Evolutionary conservation across 2,329 filamentous ascomycete species (phyloP).

Genomic region (Aspergillus bombycis): DNA sequence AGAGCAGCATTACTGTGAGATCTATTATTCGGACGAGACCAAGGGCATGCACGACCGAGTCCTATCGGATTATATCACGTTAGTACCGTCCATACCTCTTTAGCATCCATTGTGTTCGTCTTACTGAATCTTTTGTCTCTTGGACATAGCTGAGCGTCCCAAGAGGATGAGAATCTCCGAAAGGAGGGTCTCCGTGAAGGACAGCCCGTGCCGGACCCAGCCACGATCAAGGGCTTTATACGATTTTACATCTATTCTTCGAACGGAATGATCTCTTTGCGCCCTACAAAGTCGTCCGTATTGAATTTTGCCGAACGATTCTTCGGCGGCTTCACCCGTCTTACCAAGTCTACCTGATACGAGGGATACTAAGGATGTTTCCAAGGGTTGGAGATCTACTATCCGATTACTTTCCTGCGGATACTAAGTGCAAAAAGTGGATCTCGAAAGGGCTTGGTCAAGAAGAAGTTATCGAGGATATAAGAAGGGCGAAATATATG

Average conservation of each 20-base stretch:
- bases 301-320: constrained; percentile 16
- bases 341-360: constrained; percentile 16
- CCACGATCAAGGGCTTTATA: constrained; percentile 18
- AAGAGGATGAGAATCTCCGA: constrained; percentile 15
- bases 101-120: constrained; percentile 7
- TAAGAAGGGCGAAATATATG: no score
- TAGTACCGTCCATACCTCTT: constrained; percentile 8
- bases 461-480: no score
- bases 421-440: no score
- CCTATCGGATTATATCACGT: constrained; percentile 16
- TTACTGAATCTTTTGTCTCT: constrained; percentile 14
- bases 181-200: constrained; percentile 13
- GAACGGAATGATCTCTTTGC: constrained; percentile 16
- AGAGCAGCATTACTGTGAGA: constrained; percentile 15
- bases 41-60: constrained; percentile 11
- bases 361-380: constrained; percentile 16
- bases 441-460: no score
- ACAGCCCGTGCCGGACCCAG: constrained; percentile 12
- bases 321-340: constrained; percentile 14
- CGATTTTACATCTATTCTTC: constrained; percentile 15
- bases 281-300: constrained; percentile 17
- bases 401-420: no score
- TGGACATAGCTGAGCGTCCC: constrained; percentile 14
- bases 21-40: constrained; percentile 12
- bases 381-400: constrained; percentile 13